These are phyloP conservation scores for Geotrichum citri-aurantii DNA, from an alignment of 1,139 yeast genomes.

Conservation along the genomic window DNA sequence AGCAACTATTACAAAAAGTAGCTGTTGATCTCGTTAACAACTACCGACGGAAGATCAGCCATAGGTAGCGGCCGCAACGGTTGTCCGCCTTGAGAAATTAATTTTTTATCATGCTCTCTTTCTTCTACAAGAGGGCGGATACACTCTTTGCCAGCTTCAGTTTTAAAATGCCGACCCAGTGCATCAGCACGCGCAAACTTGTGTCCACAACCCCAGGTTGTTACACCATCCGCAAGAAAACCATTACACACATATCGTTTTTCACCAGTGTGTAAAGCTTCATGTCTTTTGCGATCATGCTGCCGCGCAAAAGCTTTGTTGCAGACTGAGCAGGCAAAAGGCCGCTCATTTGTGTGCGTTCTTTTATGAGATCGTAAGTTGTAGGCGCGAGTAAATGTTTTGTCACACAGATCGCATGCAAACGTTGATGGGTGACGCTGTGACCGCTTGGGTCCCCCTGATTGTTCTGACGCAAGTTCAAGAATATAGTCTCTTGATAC, in stretches of 20 bases:
- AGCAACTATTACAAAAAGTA: neutral
- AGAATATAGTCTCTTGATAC: conserved; percentile 33
- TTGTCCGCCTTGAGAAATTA: neutral
- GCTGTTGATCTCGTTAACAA: neutral
- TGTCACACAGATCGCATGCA: conserved; percentile 80
- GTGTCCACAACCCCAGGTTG: conserved; percentile 86
- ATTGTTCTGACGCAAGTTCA: conserved; percentile 42
- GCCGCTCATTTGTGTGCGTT: conserved; percentile 92
- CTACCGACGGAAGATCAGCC: neutral
- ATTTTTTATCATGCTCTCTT: conserved; percentile 40
- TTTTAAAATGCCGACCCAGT: conserved; percentile 83
- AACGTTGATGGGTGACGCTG: conserved; percentile 76
- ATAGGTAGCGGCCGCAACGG: neutral
- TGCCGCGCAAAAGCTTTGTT: conserved; percentile 95
- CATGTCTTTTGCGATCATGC: conserved; percentile 91
- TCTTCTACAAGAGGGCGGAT: conserved; percentile 69
- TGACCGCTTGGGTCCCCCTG: neutral
- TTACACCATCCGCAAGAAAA: conserved; percentile 50
- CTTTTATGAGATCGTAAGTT: conserved; percentile 85
- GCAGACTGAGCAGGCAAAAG: conserved; percentile 79
- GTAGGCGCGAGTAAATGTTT: conserved; percentile 85
- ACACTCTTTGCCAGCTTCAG: conserved; percentile 88
- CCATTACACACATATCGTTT: conserved; percentile 85
- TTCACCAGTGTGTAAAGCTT: conserved; percentile 86
- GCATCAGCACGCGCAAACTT: conserved; percentile 96